phyloP scores from a whole-genome alignment of 192 early-diverging fungal genomes.

The Coemansia sp. region DNA sequence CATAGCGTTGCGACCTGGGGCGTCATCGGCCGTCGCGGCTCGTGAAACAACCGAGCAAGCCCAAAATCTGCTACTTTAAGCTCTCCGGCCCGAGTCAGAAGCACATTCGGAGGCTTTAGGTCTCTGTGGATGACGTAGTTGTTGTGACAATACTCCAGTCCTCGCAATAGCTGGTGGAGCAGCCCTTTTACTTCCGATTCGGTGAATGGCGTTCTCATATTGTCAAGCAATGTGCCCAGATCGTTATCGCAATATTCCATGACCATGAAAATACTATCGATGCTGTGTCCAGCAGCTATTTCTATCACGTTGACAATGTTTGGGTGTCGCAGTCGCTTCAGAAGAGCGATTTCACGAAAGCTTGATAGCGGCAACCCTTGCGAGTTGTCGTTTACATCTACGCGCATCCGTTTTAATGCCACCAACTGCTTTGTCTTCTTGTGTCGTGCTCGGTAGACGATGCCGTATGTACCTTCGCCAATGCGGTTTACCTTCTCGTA shows the following conservation, averaged over 20 bases:
- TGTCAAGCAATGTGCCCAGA: slow-evolving; percentile 31
- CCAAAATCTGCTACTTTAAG: slow-evolving; percentile 88
- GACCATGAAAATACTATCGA: slow-evolving; percentile 83
- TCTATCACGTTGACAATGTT: slow-evolving; percentile 76
- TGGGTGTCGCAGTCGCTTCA: slow-evolving; percentile 66
- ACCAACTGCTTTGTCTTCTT: slow-evolving; percentile 54
- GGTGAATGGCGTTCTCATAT: slow-evolving; percentile 22
- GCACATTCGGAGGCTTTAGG: slow-evolving; percentile 77
- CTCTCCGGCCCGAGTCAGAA: slow-evolving; percentile 67
- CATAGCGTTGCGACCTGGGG: slow-evolving; percentile 84
- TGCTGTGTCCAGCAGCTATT: slow-evolving; percentile 69
- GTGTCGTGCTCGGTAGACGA: slow-evolving; percentile 78
- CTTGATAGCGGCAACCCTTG: slow-evolving; percentile 71
- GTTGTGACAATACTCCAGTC: slow-evolving; percentile 70
- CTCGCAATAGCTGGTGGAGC: slow-evolving; percentile 71
- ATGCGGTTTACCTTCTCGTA: slow-evolving; percentile 89
- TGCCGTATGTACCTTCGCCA: slow-evolving; percentile 92
- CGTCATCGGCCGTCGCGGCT: slow-evolving; percentile 71
- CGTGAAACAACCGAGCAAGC: slow-evolving; percentile 66
- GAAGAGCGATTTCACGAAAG: slow-evolving; percentile 73
- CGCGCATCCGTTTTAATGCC: slow-evolving; percentile 68
- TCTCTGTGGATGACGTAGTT: slow-evolving; percentile 70
- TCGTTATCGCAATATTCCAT: slow-evolving; percentile 87
- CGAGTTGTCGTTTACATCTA: slow-evolving; percentile 51
- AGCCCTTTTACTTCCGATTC: slow-evolving; percentile 65